Percentiles rank a stretch among this genome's conserved stretches.
phyloP scores from a whole-genome alignment of 1,284 basidiomycete genomes.

The Cryptococcus sp. region DNA sequence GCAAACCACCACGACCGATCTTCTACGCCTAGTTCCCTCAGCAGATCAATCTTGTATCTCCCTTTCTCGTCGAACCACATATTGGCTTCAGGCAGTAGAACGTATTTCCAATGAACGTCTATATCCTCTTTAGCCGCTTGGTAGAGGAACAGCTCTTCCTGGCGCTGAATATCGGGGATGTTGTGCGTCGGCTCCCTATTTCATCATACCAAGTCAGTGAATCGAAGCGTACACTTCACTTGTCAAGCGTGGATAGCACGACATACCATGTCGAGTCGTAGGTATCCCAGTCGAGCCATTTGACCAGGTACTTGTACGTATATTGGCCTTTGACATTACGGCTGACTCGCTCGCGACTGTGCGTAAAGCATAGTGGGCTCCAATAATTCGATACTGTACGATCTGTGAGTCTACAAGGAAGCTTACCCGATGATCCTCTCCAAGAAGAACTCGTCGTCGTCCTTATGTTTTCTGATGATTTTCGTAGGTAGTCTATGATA shows the following conservation, averaged over 20 bases:
- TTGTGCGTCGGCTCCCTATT: constrained; percentile 16
- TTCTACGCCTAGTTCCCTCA: not conserved
- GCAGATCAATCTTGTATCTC: not conserved
- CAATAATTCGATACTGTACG: too few species aligned
- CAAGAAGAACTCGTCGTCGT: constrained; percentile 18
- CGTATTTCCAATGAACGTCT: constrained; percentile 4
- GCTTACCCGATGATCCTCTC: constrained; percentile 27
- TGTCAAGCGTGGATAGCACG: not conserved
- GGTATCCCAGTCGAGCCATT: constrained; percentile 21
- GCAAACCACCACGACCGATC: not conserved
- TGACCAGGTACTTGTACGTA: constrained; percentile 20
- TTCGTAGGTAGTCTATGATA: constrained; percentile 6
- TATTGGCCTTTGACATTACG: constrained; percentile 7
- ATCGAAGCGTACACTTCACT: not conserved
- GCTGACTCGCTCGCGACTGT: constrained; percentile 11
- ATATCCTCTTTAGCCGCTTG: not conserved
- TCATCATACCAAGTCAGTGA: not conserved
- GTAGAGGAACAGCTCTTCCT: constrained; percentile 12
- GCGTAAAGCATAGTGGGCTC: not conserved
- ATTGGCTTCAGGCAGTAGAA: constrained; percentile 14
- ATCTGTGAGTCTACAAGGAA: too few species aligned
- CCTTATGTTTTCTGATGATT: constrained; percentile 16
- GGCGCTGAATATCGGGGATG: constrained; percentile 11
- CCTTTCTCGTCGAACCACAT: constrained; percentile 20
- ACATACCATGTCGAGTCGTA: constrained; percentile 26